Base-by-base conservation (phyloP, 1,284 basidiomycete species). In the Stereum hirsutum region DNA sequence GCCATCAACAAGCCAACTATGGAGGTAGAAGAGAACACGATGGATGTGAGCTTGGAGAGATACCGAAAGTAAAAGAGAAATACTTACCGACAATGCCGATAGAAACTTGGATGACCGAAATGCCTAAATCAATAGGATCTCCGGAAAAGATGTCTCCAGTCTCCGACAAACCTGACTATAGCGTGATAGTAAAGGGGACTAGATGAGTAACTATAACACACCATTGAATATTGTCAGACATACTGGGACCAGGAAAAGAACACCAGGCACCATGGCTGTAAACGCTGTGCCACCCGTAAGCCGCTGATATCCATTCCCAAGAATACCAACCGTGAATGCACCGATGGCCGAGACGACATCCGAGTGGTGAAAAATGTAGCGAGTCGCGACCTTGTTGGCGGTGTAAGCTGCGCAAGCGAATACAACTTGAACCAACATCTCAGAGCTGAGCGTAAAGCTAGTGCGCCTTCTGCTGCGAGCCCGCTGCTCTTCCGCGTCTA, bases 1-100 rank as follows among this genome's bases (percentile, higher is more conserved):
- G 84, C 88, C 70, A 86, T 89, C 65, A 92, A 92, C 34, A 92
- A 60, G n/a, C 89, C 89, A 41, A 91, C 87, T 1, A 88, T 92
- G 55, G 92, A n/a, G n/a, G n/a, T n/a, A n/a, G n/a, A n/a, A n/a
- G n/a, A n/a, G n/a, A n/a, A n/a, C n/a, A n/a, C n/a, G n/a, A n/a
- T n/a, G n/a, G n/a, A n/a, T n/a, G n/a, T n/a, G n/a, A n/a, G n/a
- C n/a, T n/a, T n/a, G n/a, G n/a, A n/a, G n/a, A n/a, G n/a, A n/a
- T n/a, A n/a, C n/a, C n/a, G n/a, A n/a, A n/a, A n/a, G n/a, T n/a
- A n/a, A n/a, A n/a, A n/a, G n/a, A n/a, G n/a, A n/a, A n/a, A n/a
- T n/a, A n/a, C n/a, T n/a, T n/a, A n/a, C n/a, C n/a, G n/a, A n/a
- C n/a, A n/a, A n/a, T 91, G 43, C 89, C 90, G 51, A 93, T 90